Evolutionary conservation across 2,329 filamentous ascomycete genomes (phyloP).

Genomic region (Aureobasidium namibiae): DNA sequence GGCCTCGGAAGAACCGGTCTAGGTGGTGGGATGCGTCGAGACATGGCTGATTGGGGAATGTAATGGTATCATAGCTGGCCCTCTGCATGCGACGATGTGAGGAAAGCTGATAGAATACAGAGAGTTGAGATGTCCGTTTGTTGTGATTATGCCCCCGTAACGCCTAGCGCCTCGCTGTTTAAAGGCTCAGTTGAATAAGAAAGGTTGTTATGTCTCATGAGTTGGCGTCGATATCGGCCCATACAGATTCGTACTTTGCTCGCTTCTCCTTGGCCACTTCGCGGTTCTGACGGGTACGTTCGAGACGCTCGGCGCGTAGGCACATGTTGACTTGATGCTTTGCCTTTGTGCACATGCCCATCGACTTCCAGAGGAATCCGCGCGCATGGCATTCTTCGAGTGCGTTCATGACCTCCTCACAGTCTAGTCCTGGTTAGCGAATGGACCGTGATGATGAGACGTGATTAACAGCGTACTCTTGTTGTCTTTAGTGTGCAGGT

Average conservation of each 20-base stretch:
- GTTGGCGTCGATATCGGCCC: constrained; percentile 69
- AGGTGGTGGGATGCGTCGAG: constrained; percentile 8
- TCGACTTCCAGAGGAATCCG: constrained; percentile 85
- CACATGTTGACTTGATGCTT: constrained; percentile 82
- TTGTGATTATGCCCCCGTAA: neutral
- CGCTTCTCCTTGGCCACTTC: constrained; percentile 61
- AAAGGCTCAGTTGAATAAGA: neutral
- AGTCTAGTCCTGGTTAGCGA: constrained; percentile 51
- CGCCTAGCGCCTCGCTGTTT: constrained; percentile 11
- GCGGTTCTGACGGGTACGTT: constrained; percentile 70
- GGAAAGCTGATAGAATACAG: neutral
- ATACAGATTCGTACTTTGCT: constrained; percentile 65
- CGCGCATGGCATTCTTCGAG: constrained; percentile 92
- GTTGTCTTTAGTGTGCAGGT: constrained; percentile 89
- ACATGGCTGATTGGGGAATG: constrained; percentile 7
- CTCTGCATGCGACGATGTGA: neutral
- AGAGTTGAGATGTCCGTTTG: constrained; percentile 1
- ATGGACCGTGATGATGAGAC: neutral
- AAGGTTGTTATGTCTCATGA: constrained; percentile 37
- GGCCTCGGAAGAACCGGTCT: constrained; percentile 6
- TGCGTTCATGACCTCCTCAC: constrained; percentile 85
- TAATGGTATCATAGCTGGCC: neutral
- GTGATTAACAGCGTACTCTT: constrained; percentile 51
- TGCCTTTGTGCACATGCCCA: constrained; percentile 81
- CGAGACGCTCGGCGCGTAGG: constrained; percentile 69